Evolutionary conservation across 352 stramenopile species (phyloP), one percentile per base, ranked within the genome.

Genomic region (Paralagenidium karlingii): DNA sequence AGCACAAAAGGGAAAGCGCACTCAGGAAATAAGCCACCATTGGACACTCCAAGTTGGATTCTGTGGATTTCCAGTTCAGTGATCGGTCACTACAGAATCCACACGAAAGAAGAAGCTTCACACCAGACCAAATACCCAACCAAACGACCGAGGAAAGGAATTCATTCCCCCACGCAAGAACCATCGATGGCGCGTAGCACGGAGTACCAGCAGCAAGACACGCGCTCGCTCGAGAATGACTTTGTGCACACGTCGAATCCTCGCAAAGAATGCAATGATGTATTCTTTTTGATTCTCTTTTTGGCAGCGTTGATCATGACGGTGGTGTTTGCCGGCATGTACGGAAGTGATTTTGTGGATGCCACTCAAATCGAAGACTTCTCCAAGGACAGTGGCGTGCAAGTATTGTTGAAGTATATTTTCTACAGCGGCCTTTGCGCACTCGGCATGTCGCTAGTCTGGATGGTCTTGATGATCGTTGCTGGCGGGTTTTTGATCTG

Each of bases 1-100:
- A n/a, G n/a, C n/a, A n/a, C n/a, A n/a, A n/a, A n/a, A n/a, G n/a
- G n/a, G n/a, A n/a, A n/a, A n/a, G n/a, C n/a, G n/a, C n/a, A n/a
- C n/a, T n/a, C n/a, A n/a, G n/a, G n/a, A n/a, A n/a, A n/a, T n/a
- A n/a, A n/a, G n/a, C n/a, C n/a, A n/a, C n/a, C n/a, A n/a, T n/a
- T n/a, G n/a, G n/a, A n/a, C n/a, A n/a, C n/a, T n/a, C n/a, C n/a
- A n/a, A n/a, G n/a, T n/a, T n/a, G n/a, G n/a, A n/a, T n/a, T n/a
- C n/a, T n/a, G n/a, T n/a, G n/a, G n/a, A n/a, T n/a, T n/a, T n/a
- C 84, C 53, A 97, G 68, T 39, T 78, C 51, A 12, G 97, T 77
- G 47, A 96, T 95, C 0, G 91, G 91, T 11, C 24, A 27, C 28
- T 36, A 18, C 27, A 32, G 12, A 22, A 45, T 11, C 22, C 50